Evolutionary conservation across 1,284 basidiomycete genomes (phyloP).

Genomic region (Ceratobasidium sp.): DNA sequence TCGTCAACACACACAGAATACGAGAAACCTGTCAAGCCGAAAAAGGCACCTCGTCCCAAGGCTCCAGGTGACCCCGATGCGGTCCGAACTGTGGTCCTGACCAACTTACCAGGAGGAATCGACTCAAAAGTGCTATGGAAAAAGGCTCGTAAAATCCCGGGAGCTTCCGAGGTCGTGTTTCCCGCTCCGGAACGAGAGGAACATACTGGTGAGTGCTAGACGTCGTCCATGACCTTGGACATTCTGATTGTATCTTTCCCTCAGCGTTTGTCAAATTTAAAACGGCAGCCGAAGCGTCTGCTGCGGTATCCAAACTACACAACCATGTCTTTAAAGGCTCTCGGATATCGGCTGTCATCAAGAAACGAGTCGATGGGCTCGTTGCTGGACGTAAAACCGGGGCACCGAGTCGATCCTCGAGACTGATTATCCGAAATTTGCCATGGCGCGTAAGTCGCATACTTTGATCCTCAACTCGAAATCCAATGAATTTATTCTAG

Average conservation of each 20-base stretch:
- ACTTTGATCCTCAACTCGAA: background rate
- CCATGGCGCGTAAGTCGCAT: constrained; percentile 64
- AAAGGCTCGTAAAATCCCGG: constrained; percentile 79
- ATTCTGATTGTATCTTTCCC: background rate
- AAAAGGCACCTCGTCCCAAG: constrained; percentile 55
- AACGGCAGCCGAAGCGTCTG: constrained; percentile 72
- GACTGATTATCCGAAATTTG: constrained; percentile 92
- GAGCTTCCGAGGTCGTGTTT: constrained; percentile 76
- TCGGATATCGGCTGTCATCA: constrained; percentile 86
- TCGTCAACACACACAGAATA: background rate
- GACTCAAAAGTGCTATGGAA: constrained; percentile 86
- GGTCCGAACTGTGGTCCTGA: constrained; percentile 80
- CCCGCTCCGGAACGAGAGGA: constrained; percentile 60
- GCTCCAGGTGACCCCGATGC: constrained; percentile 69
- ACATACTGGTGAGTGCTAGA: constrained; percentile 47
- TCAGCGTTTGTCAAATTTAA: constrained; percentile 80
- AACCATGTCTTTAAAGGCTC: constrained; percentile 93
- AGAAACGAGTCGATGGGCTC: constrained; percentile 82
- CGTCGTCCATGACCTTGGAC: background rate
- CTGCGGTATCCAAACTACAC: constrained; percentile 84
- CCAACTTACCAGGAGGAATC: constrained; percentile 72
- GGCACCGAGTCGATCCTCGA: constrained; percentile 70
- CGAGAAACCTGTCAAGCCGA: background rate
- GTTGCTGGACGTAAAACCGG: constrained; percentile 56
- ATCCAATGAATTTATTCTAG: constrained; percentile 51